Percentiles rank a stretch among this genome's conserved stretches.
Evolutionary conservation across 768 basidiomycete genomes (phyloP).

Genomic region (Rhodosporidiobolus sp.): DNA sequence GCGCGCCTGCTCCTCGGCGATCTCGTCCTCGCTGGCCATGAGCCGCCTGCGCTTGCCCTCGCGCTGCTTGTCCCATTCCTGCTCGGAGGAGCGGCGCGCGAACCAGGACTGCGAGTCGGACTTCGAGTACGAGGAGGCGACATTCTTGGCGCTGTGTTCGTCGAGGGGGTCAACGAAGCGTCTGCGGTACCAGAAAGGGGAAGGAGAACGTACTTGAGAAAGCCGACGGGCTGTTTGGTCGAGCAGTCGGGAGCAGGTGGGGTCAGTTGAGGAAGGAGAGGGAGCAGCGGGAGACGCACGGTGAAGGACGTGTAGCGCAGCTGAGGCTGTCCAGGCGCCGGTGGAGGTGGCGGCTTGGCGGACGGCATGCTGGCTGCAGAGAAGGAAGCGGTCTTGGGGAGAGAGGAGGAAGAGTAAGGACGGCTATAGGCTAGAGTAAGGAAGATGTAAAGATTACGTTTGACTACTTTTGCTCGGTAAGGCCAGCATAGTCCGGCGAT

Average conservation of each 20-base stretch:
- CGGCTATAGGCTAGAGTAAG: too few relatives aligned
- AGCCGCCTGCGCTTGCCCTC: conserved; percentile 34
- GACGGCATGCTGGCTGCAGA: too few relatives aligned
- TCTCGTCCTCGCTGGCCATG: conserved; percentile 31
- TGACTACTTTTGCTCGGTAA: too few relatives aligned
- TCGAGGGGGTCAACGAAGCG: neutral
- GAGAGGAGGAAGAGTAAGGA: too few relatives aligned
- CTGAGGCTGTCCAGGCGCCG: too few relatives aligned
- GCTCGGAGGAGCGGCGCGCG: conserved; percentile 10
- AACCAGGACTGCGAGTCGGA: conserved; percentile 33
- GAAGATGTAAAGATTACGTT: too few relatives aligned
- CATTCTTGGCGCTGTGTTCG: conserved; percentile 39
- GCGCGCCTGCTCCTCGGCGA: neutral
- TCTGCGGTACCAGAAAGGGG: neutral
- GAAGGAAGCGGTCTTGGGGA: too few relatives aligned
- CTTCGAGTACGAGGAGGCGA: conserved; percentile 35
- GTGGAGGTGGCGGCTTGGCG: too few relatives aligned
- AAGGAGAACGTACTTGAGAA: conserved; percentile 25
- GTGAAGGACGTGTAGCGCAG: conserved; percentile 19
- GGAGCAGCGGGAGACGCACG: conserved; percentile 1
- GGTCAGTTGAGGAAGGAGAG: conserved; percentile 5
- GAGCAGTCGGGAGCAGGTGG: neutral
- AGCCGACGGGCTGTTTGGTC: conserved; percentile 29
- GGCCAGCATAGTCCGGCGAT: too few relatives aligned
- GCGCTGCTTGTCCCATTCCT: conserved; percentile 22